Conservation (phyloP, 257 asterid genomes). For the Nicotiana undulata region DNA sequence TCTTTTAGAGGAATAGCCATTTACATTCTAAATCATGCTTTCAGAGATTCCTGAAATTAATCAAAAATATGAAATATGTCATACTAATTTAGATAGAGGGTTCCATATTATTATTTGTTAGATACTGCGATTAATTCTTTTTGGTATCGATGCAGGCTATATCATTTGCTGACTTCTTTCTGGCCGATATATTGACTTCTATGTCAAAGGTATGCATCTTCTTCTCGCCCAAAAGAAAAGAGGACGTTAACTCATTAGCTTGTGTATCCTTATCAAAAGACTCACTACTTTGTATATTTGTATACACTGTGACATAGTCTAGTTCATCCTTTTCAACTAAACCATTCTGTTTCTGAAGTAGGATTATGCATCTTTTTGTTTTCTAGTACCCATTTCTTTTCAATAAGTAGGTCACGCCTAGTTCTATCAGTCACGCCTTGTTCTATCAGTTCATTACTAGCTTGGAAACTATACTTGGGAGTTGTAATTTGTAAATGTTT, state of each 20-base stretch:
- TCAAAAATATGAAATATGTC: neutral
- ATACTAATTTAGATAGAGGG: neutral
- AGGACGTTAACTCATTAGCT: neutral
- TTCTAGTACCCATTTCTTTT: neutral
- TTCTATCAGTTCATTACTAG: neutral
- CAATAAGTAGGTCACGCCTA: neutral
- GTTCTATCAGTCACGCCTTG: neutral
- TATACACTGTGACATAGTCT: constrained; percentile 11
- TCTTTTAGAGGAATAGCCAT: neutral
- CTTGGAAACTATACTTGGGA: neutral
- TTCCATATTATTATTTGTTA: neutral
- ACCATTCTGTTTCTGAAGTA: neutral
- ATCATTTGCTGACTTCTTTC: constrained; percentile 85
- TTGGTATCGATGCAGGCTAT: constrained; percentile 56
- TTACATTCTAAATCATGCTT: neutral
- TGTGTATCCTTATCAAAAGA: neutral
- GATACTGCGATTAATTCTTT: neutral
- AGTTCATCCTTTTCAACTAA: neutral
- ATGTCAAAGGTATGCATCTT: constrained; percentile 86
- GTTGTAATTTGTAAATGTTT: neutral
- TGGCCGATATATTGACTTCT: constrained; percentile 95
- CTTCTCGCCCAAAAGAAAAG: neutral
- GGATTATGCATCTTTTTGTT: neutral
- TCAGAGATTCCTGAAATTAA: neutral
- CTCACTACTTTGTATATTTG: neutral